Percentiles rank a stretch among this genome's conserved stretches.
These are phyloP conservation scores for Blastomyces emzantsi DNA, from an alignment of 2,329 filamentous ascomycete species.

Conservation along the genomic window DNA sequence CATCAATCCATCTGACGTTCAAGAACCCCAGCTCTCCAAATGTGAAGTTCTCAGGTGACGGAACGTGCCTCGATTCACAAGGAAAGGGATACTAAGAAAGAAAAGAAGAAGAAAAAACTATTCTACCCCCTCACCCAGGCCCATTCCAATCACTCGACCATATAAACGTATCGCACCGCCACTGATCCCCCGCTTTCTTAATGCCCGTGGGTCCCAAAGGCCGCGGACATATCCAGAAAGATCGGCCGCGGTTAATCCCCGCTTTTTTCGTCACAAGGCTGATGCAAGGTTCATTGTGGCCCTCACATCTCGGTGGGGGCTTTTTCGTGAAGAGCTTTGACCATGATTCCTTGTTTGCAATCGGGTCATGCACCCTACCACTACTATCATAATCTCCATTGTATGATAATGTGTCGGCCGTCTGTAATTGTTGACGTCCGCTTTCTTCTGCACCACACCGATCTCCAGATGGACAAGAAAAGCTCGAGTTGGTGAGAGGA, in stretches of 20 bases:
- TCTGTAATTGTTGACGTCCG: neutral
- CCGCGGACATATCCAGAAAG: constrained; percentile 61
- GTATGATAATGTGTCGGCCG: constrained; percentile 13
- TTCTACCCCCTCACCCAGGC: neutral
- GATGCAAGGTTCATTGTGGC: constrained; percentile 77
- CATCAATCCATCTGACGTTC: neutral
- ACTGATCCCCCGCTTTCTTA: constrained; percentile 75
- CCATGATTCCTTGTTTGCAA: constrained; percentile 73
- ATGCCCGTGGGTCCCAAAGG: constrained; percentile 78
- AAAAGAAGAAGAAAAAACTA: neutral
- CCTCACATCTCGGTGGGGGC: constrained; percentile 66
- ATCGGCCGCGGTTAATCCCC: constrained; percentile 65
- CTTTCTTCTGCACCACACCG: neutral
- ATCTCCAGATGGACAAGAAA: neutral
- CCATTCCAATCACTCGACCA: constrained; percentile 55
- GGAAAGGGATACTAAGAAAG: neutral
- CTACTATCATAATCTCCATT: constrained; percentile 24
- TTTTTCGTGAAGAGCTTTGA: constrained; percentile 70
- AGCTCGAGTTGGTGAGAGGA: neutral
- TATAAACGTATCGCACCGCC: constrained; percentile 80
- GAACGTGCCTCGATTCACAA: neutral
- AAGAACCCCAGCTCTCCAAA: neutral
- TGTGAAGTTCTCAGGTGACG: neutral
- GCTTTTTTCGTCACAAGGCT: constrained; percentile 78
- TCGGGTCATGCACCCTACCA: constrained; percentile 53